These are phyloP conservation scores for Linum trigynum DNA, from an alignment of 345 rosid species.

Conservation along the genomic window DNA sequence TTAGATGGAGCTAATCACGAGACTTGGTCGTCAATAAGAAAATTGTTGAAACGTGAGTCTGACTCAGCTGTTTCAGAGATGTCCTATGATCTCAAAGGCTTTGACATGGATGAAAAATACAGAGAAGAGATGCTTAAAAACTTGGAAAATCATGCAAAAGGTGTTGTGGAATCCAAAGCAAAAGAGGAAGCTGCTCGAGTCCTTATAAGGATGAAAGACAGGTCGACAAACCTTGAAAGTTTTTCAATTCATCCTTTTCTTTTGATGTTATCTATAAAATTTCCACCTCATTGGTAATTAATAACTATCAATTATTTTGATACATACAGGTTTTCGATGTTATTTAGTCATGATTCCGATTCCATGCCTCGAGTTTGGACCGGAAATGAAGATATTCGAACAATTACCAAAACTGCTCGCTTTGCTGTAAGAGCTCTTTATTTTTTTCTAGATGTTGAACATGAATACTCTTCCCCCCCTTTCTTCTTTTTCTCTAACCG, in stretches of 20 bases:
- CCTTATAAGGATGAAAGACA: conserved; percentile 83
- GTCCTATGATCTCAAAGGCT: conserved; percentile 60
- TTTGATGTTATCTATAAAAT: conserved; percentile 17
- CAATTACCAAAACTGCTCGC: conserved; percentile 85
- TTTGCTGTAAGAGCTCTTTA: conserved; percentile 50
- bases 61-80: conserved; percentile 62
- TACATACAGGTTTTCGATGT: conserved; percentile 62
- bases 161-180: conserved; percentile 77
- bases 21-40: conserved; percentile 89
- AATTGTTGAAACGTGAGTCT: conserved; percentile 54
- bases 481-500: not conserved
- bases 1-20: conserved; percentile 72
- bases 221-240: conserved; percentile 33
- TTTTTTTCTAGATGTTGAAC: conserved; percentile 4
- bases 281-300: not conserved
- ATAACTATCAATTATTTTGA: no score
- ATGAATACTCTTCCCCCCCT: not conserved
- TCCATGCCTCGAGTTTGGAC: conserved; percentile 99
- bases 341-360: conserved; percentile 90
- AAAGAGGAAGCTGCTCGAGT: conserved; percentile 90
- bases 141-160: conserved; percentile 53
- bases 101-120: conserved; percentile 61
- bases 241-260: conserved; percentile 10
- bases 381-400: conserved; percentile 94
- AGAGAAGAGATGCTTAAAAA: conserved; percentile 50